These are phyloP conservation scores for Paraglomus brasilianum DNA, from an alignment of 192 early-diverging fungal species.

Conservation along the genomic window DNA sequence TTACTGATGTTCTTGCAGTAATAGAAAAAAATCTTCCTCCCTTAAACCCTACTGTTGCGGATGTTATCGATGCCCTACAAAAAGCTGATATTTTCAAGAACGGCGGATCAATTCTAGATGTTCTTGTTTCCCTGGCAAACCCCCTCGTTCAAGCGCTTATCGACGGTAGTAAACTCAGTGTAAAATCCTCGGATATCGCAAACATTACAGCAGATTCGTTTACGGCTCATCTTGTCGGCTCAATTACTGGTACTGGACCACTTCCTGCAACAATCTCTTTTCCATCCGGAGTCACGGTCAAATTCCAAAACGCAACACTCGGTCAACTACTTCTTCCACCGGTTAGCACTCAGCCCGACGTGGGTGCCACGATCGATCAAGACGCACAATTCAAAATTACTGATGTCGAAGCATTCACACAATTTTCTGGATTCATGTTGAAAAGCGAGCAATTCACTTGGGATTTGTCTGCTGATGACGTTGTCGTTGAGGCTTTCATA, in stretches of 20 bases:
- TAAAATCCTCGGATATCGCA: conserved; percentile 38
- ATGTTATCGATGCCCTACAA: too few relatives aligned
- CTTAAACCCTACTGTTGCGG: too few relatives aligned
- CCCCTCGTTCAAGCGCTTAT: conserved; percentile 59
- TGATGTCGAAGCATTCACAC: conserved; percentile 34
- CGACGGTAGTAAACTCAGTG: conserved; percentile 31
- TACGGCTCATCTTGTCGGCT: conserved; percentile 38
- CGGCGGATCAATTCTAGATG: too few relatives aligned
- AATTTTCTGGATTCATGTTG: conserved; percentile 49
- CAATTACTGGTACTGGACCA: conserved; percentile 41
- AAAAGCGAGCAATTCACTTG: conserved; percentile 31
- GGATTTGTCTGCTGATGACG: conserved; percentile 28
- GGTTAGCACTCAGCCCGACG: conserved; percentile 41
- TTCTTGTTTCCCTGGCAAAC: conserved; percentile 41
- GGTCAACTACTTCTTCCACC: conserved; percentile 50
- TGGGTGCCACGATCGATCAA: conserved; percentile 49
- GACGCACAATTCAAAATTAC: conserved; percentile 27
- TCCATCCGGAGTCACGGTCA: conserved; percentile 39
- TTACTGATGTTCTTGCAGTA: too few relatives aligned
- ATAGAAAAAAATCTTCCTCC: too few relatives aligned
- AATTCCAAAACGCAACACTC: conserved; percentile 39
- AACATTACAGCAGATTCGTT: conserved; percentile 39
- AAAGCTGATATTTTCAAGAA: too few relatives aligned
- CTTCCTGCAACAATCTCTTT: conserved; percentile 41
- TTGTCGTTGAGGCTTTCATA: conserved; percentile 32